These are phyloP conservation scores for Voacanga thouarsii DNA, from an alignment of 257 asterid genomes.

Conservation along the genomic window DNA sequence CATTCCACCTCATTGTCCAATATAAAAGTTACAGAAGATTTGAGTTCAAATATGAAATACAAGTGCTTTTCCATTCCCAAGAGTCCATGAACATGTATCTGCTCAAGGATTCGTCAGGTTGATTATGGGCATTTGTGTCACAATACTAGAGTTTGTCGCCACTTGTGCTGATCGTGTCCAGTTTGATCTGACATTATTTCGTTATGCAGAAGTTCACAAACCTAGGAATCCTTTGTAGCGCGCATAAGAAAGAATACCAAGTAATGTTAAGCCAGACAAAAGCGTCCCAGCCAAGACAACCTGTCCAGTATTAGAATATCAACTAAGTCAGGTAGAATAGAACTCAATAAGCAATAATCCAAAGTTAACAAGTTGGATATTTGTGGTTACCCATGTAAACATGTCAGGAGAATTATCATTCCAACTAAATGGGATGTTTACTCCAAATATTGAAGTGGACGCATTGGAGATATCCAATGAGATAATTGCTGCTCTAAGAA, in stretches of 20 bases:
- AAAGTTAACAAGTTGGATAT: neutral
- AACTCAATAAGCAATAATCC: neutral
- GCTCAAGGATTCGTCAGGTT: too few relatives aligned
- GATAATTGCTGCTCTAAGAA: constrained; percentile 78
- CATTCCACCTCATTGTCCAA: too few relatives aligned
- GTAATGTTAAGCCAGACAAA: constrained; percentile 17
- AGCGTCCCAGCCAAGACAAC: constrained; percentile 40
- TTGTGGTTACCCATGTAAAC: constrained; percentile 79
- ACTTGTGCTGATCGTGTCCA: neutral
- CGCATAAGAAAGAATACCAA: constrained; percentile 59
- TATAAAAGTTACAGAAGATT: too few relatives aligned
- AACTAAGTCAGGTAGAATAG: neutral
- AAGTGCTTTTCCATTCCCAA: neutral
- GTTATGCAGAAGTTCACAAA: constrained; percentile 30
- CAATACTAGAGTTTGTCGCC: neutral
- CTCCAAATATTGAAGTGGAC: constrained; percentile 74
- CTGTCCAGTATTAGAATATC: constrained; percentile 30
- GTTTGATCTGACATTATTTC: neutral
- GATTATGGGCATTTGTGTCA: neutral
- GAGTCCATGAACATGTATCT: too few relatives aligned
- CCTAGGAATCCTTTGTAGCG: constrained; percentile 78
- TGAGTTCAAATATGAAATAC: too few relatives aligned
- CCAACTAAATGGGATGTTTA: constrained; percentile 94
- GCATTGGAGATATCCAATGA: constrained; percentile 28
- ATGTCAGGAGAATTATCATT: constrained; percentile 43